Evolutionary conservation across 129 eudicot species (phyloP), one percentile per base, ranked within the genome.

Genomic region (Pseudognaphalium luteoalbum): DNA sequence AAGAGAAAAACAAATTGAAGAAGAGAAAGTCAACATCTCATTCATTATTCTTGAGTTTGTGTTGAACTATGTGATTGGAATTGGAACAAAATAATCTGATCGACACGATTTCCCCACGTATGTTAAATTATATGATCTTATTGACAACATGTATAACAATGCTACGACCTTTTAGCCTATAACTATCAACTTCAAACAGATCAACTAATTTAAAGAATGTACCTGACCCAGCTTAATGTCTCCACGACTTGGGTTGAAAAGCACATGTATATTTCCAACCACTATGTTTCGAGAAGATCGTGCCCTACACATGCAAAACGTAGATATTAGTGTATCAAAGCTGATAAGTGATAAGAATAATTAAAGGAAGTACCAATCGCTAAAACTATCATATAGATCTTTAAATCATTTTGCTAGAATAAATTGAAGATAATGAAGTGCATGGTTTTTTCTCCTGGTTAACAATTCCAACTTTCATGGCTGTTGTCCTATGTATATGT

Each of bases 191-290:
- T 33, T 60, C 74, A 71, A 65, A 33, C 9, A 19, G 35, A 75
- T 42, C 58, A 52, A 77, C 21, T 77, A 76, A 14, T 7, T 65
- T 15, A 25, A 15, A 22, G 35, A 6, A 66, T 21, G 47, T 80
- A 92, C 97, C 96, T 92, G 97, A 32, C 97, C 97, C 62, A 92
- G 79, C 78, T 92, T 92, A 71, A 92, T 82, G 71, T 92, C 98
- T 72, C 98, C 98, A 42, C 98, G 94, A 77, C 83, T 88, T 66
- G 96, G 98, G 72, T 92, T 92, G 61, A 84, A 92, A 63, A 92
- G 96, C 56, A 86, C 92, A 70, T 90, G 98, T 71, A 86, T 88
- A 73, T 92, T 92, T 66, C 98, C 98, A 85, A 92, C 92, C 72
- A 92, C 61, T 66, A 92, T 54, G 73, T 61, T 87, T 65, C 83